Percentiles rank a stretch among this genome's conserved stretches.
These are phyloP conservation scores for Lathyrus oleraceus DNA, from an alignment of 306 rosid species.

Conservation along the genomic window DNA sequence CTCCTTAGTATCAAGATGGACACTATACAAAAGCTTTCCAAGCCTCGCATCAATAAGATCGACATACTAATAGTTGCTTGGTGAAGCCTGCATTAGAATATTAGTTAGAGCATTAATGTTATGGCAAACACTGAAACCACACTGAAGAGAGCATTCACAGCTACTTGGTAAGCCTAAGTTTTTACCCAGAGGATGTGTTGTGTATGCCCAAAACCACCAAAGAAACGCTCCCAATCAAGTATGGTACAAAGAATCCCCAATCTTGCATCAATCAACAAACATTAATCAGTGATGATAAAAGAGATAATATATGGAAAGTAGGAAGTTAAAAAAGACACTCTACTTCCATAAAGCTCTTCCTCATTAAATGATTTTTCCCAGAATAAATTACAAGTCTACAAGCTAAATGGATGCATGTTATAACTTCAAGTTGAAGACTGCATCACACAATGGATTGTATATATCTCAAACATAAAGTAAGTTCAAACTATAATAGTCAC, in stretches of 20 bases:
- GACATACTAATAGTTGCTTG: slow-evolving; percentile 66
- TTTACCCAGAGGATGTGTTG: slow-evolving; percentile 91
- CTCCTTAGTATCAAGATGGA: too few species aligned
- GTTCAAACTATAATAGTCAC: not conserved
- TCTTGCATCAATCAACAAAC: too few species aligned
- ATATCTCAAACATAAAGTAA: not conserved
- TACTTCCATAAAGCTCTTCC: too few species aligned
- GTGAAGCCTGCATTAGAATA: slow-evolving; percentile 71
- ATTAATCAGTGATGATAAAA: too few species aligned
- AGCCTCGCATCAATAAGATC: too few species aligned
- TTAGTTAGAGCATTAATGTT: slow-evolving; percentile 19
- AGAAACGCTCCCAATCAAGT: slow-evolving; percentile 89
- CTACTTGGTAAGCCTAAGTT: slow-evolving; percentile 11
- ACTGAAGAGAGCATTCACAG: not conserved
- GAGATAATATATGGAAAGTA: not conserved
- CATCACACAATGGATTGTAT: not conserved
- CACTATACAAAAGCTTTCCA: too few species aligned
- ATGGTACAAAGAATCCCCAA: slow-evolving; percentile 46
- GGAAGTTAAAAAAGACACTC: too few species aligned
- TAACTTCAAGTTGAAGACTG: not conserved
- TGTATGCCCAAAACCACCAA: slow-evolving; percentile 85
- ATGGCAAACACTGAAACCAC: slow-evolving; percentile 25
- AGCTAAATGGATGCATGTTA: not conserved
- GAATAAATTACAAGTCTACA: too few species aligned
- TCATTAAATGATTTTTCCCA: too few species aligned